A percentile compares a stretch with the other conserved stretches of the same genome.
Conservation (phyloP, 495 filamentous ascomycete species). For the Penicillium waksmanii region DNA sequence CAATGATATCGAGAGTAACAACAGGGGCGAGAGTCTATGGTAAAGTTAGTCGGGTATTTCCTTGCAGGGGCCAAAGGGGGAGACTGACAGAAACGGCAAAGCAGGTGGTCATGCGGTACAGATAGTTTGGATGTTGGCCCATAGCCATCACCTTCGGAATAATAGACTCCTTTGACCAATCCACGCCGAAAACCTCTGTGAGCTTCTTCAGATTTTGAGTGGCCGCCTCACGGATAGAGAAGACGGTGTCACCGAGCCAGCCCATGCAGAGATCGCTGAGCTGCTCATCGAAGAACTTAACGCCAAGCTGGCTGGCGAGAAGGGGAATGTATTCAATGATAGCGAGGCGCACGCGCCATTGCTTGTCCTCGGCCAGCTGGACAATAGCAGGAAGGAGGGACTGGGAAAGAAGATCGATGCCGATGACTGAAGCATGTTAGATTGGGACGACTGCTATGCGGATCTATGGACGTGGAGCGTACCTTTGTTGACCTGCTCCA, state of each 20-base stretch:
- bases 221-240: constrained; percentile 95
- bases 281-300: constrained; percentile 98
- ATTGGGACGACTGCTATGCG: not conserved
- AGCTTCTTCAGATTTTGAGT: constrained; percentile 97
- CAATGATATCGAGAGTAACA: constrained; percentile 87
- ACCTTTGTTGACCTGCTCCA: constrained; percentile 97
- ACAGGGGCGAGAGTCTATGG: constrained; percentile 89
- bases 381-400: constrained; percentile 98
- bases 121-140: constrained; percentile 96
- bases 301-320: constrained; percentile 91
- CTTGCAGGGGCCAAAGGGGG: not conserved
- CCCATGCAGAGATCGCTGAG: constrained; percentile 95
- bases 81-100: constrained; percentile 93
- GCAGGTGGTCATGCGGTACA: constrained; percentile 99
- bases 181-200: constrained; percentile 96
- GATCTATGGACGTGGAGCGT: constrained; percentile 20
- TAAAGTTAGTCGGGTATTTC: constrained; percentile 33
- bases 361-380: constrained; percentile 97
- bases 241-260: constrained; percentile 99
- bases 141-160: constrained; percentile 98
- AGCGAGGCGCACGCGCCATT: constrained; percentile 96
- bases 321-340: constrained; percentile 99
- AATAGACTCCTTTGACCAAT: constrained; percentile 96
- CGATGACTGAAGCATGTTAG: constrained; percentile 68
- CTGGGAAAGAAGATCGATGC: constrained; percentile 94